Conservation (phyloP, 2,329 filamentous ascomycete genomes). For the Chaetomiaceae sp. region DNA sequence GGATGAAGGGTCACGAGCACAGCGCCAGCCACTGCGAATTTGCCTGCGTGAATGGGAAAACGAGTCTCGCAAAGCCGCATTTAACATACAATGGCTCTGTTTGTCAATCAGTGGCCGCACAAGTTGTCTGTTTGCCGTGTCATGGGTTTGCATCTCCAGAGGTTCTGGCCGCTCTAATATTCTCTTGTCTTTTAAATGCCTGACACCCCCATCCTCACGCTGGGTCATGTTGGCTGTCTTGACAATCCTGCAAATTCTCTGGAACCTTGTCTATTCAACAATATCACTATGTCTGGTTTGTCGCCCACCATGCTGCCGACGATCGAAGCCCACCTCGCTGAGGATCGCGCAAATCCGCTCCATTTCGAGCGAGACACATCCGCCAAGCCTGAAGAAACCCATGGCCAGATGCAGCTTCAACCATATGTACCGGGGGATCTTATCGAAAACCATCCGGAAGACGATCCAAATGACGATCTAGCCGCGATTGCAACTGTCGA, state of each 20-base stretch:
- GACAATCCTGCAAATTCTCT: no score
- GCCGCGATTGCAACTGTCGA: neutral
- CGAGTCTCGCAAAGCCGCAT: no score
- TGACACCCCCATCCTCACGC: no score
- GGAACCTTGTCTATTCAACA: no score
- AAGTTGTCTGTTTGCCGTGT: no score
- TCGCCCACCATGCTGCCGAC: neutral
- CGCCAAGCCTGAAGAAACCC: neutral
- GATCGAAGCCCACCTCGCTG: neutral
- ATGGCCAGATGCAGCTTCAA: constrained; percentile 12
- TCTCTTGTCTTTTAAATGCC: no score
- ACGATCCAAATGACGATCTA: neutral
- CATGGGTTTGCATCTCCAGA: no score
- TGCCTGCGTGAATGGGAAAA: neutral
- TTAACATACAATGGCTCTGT: no score
- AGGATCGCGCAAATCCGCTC: neutral
- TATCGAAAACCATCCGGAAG: neutral
- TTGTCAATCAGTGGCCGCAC: no score
- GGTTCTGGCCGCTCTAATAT: no score
- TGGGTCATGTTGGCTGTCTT: no score
- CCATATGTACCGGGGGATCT: neutral
- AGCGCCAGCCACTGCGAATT: neutral
- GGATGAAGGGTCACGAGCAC: neutral
- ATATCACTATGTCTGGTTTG: no score
- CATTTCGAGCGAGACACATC: neutral